Percentiles rank a stretch among this genome's conserved stretches.
Evolutionary conservation across 176 grass and related monocot genomes (phyloP).

Genomic region (Melocanna baccifera): DNA sequence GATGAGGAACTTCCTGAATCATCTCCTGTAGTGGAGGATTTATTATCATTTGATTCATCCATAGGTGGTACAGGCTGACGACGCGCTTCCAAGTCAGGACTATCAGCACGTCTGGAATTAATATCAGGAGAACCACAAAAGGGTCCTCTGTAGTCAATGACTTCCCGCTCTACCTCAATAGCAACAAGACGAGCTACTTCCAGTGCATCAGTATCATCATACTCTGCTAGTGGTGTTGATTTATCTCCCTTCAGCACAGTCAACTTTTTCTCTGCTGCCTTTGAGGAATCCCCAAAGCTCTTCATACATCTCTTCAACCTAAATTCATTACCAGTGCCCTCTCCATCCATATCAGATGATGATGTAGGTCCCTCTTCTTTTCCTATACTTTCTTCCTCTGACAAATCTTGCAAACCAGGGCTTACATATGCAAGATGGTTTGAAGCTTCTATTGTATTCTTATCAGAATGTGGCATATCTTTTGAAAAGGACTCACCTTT

Average conservation of each 20-base stretch:
- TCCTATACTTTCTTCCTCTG: constrained; percentile 32
- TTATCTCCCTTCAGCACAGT: constrained; percentile 27
- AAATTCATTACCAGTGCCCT: constrained; percentile 24
- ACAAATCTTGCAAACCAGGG: constrained; percentile 29
- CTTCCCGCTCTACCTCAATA: constrained; percentile 65
- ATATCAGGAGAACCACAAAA: constrained; percentile 73
- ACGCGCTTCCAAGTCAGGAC: constrained; percentile 39
- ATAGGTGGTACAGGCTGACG: constrained; percentile 20
- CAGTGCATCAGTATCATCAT: constrained; percentile 67
- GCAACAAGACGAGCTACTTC: constrained; percentile 67
- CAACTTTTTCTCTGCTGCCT: constrained; percentile 31
- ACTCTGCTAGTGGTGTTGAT: constrained; percentile 40
- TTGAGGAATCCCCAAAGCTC: constrained; percentile 50
- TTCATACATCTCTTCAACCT: constrained; percentile 32
- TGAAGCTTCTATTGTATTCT: constrained; percentile 15
- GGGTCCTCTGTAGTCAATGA: constrained; percentile 73
- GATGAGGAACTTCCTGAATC: constrained; percentile 48
- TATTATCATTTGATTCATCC: constrained; percentile 31
- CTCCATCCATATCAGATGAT: constrained; percentile 36
- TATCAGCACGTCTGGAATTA: constrained; percentile 40
- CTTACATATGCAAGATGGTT: constrained; percentile 26
- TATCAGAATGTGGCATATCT: constrained; percentile 15
- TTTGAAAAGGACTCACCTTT: constrained; percentile 23
- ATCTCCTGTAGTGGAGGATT: constrained; percentile 34
- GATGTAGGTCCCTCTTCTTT: constrained; percentile 43